Evolutionary conservation across 768 basidiomycete species (phyloP).

Genomic region (Lactifluus pinguis): DNA sequence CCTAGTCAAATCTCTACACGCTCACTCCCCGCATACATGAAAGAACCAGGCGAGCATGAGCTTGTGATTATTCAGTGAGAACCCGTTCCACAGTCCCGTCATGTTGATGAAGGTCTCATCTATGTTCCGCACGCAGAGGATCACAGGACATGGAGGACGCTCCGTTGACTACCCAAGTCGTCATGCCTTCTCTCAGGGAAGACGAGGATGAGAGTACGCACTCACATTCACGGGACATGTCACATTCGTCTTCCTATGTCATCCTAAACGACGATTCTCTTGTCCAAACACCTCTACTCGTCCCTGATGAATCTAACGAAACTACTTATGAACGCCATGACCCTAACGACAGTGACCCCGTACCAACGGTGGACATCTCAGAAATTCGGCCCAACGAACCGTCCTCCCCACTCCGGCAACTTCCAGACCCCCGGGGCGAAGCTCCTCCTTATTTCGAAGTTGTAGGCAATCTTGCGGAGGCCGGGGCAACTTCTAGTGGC

Average conservation of each 20-base stretch:
- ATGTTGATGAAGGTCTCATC: not conserved
- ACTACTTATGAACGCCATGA: constrained; percentile 5
- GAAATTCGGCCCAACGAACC: not conserved
- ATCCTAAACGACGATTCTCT: constrained; percentile 10
- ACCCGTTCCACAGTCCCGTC: not conserved
- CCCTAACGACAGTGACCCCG: not conserved
- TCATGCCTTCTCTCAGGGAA: constrained; percentile 26
- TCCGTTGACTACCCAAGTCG: constrained; percentile 33
- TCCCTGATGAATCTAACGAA: constrained; percentile 10
- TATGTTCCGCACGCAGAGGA: constrained; percentile 30
- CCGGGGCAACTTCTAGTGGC: not conserved
- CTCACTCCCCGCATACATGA: constrained; percentile 71
- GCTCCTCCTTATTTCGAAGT: constrained; percentile 63
- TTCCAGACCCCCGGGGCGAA: constrained; percentile 43
- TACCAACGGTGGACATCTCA: constrained; percentile 17
- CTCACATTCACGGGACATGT: constrained; percentile 15
- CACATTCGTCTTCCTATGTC: constrained; percentile 13
- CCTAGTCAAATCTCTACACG: constrained; percentile 76
- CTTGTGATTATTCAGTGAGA: constrained; percentile 54
- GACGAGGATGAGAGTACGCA: constrained; percentile 16
- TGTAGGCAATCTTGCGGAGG: constrained; percentile 25
- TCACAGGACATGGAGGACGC: constrained; percentile 47
- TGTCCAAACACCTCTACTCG: constrained; percentile 16
- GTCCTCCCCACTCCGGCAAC: constrained; percentile 17
- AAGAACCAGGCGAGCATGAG: constrained; percentile 78